These are phyloP conservation scores for Nelumbo lutea DNA, from an alignment of 164 flowering plant species.

Conservation along the genomic window DNA sequence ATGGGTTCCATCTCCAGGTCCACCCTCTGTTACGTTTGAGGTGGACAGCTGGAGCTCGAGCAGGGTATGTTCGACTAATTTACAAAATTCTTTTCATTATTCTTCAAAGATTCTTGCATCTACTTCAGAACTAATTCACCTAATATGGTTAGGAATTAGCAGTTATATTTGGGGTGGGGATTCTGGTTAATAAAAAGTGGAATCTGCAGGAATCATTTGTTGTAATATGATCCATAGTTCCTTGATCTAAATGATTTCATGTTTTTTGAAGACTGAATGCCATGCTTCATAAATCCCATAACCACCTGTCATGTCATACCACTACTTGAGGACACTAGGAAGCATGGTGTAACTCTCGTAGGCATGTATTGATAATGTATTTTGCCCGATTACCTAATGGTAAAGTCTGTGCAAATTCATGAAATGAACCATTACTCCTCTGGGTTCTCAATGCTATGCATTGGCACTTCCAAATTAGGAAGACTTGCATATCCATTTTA, in stretches of 20 bases:
- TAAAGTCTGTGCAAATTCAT: too few species aligned
- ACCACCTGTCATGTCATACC: neutral
- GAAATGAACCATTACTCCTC: too few species aligned
- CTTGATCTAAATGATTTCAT: neutral
- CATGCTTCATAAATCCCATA: neutral
- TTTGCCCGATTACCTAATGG: too few species aligned
- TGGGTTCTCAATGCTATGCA: too few species aligned
- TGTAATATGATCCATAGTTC: neutral
- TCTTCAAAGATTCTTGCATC: neutral
- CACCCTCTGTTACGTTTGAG: constrained; percentile 62
- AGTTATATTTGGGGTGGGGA: too few species aligned
- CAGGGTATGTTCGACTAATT: constrained; percentile 53
- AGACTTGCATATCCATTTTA: too few species aligned
- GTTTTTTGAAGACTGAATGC: neutral
- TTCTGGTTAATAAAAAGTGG: too few species aligned
- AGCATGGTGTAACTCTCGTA: neutral
- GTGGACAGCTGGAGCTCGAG: constrained; percentile 80
- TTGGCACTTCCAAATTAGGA: too few species aligned
- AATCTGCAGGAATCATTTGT: neutral
- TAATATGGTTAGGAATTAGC: neutral
- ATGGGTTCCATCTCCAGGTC: constrained; percentile 74
- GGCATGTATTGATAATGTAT: neutral
- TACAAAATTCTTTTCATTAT: neutral
- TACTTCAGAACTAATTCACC: neutral
- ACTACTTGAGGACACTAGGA: neutral